Evolutionary conservation across 352 stramenopile genomes (phyloP).

Genomic region (Phytophthora parvispora): DNA sequence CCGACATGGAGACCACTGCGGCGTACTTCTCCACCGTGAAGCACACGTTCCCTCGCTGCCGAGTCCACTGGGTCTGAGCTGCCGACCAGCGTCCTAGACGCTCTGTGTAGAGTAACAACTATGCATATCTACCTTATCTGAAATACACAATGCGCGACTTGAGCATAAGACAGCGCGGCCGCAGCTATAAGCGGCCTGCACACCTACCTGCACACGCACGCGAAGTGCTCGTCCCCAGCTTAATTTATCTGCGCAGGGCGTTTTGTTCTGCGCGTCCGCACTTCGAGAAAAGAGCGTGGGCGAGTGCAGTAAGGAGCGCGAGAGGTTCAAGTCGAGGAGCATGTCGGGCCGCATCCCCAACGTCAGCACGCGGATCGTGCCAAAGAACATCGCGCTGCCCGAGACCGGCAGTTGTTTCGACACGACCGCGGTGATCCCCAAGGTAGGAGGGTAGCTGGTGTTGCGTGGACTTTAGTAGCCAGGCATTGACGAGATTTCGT

Average conservation of each 20-base stretch:
- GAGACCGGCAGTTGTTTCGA: conserved; percentile 97
- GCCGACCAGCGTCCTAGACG: background rate
- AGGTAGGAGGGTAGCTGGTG: conserved; percentile 56
- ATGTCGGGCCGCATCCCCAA: conserved; percentile 84
- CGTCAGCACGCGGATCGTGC: conserved; percentile 86
- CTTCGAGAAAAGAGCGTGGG: conserved; percentile 51
- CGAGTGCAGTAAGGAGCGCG: conserved; percentile 1
- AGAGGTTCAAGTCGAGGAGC: background rate
- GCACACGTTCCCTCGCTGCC: conserved; percentile 65
- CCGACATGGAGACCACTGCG: conserved; percentile 71
- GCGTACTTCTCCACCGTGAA: conserved; percentile 74
- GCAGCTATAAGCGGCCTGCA: conserved; percentile 15
- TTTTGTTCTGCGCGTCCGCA: conserved; percentile 30
- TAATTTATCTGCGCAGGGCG: conserved; percentile 36
- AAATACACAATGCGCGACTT: conserved; percentile 9
- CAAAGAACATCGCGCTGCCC: conserved; percentile 74
- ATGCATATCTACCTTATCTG: conserved; percentile 21
- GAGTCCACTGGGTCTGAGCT: conserved; percentile 76
- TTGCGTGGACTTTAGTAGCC: too few relatives aligned
- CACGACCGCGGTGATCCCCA: conserved; percentile 77
- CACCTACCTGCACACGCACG: too few relatives aligned
- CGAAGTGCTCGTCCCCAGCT: conserved; percentile 10
- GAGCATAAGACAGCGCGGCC: conserved; percentile 9
- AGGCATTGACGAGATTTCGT: background rate
- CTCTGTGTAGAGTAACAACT: conserved; percentile 27